Evolutionary conservation across 805 yeast genomes (phyloP).

Genomic region (Candida vaughaniae): DNA sequence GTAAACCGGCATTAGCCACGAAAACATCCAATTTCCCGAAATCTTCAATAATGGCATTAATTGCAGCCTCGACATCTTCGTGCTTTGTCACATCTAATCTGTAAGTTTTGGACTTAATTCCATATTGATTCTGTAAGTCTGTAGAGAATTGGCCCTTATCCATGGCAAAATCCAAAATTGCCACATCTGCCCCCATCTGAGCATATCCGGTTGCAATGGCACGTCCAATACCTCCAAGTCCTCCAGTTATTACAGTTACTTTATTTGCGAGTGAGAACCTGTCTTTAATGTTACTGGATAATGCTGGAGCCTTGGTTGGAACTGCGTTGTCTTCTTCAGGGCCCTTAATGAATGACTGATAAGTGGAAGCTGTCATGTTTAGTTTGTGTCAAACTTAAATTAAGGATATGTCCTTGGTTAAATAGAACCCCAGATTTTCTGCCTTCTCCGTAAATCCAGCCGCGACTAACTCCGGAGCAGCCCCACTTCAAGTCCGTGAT

Average conservation of each 20-base stretch:
- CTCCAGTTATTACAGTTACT: conserved; percentile 30
- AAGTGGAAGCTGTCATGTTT: too few relatives aligned
- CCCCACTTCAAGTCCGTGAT: too few relatives aligned
- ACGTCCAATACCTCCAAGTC: conserved; percentile 30
- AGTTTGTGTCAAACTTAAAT: too few relatives aligned
- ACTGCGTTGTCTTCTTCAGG: conserved; percentile 14
- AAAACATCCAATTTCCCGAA: conserved; percentile 31
- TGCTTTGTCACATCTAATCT: conserved; percentile 23
- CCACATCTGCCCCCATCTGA: conserved; percentile 26
- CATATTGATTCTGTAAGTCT: conserved; percentile 19
- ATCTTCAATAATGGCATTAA: conserved; percentile 20
- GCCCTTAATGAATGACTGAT: conserved; percentile 15
- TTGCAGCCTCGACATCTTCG: conserved; percentile 22
- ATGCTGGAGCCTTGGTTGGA: conserved; percentile 8
- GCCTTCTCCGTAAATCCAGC: conserved; percentile 10
- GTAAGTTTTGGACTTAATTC: conserved; percentile 27
- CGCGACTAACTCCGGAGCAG: conserved; percentile 6
- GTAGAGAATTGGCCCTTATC: conserved; percentile 19
- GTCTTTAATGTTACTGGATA: conserved; percentile 12
- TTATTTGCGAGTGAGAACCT: conserved; percentile 20
- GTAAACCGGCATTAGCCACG: conserved; percentile 33
- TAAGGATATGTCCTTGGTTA: background rate
- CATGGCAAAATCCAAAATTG: conserved; percentile 24
- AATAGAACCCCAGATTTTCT: conserved; percentile 5
- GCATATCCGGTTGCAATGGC: conserved; percentile 28